A percentile compares a stretch with the other conserved stretches of the same genome.
Evolutionary conservation across 2,329 filamentous ascomycete species (phyloP).

Genomic region (Neurospora sp.): DNA sequence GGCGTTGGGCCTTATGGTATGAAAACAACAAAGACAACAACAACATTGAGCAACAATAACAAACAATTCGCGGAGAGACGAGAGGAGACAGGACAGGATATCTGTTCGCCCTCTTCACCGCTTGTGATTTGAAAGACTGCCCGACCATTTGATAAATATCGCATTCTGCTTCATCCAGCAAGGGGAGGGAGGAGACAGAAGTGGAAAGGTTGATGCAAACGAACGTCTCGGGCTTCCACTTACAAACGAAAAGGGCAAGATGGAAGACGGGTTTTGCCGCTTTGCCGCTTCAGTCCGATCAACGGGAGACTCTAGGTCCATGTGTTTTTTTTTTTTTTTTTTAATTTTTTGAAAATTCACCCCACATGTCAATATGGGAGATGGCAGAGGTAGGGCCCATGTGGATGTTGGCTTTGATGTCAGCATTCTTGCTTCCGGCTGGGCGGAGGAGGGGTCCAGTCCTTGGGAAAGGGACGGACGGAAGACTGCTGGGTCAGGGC

Average conservation of each 20-base stretch:
- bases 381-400: background rate
- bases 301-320: background rate
- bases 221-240: background rate
- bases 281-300: background rate
- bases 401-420: background rate
- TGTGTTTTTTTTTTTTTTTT: too few relatives aligned
- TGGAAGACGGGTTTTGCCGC: background rate
- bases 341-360: too few relatives aligned
- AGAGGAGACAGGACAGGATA: background rate
- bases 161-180: background rate
- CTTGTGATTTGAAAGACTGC: background rate
- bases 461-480: background rate
- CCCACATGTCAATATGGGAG: too few relatives aligned
- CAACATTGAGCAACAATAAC: background rate
- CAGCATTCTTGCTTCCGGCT: background rate
- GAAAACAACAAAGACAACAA: background rate
- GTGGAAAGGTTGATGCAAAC: background rate
- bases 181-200: background rate
- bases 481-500: background rate
- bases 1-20: background rate
- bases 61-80: background rate
- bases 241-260: background rate
- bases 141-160: background rate
- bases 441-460: background rate
- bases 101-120: background rate